Base-by-base conservation (phyloP, 2,329 filamentous ascomycete genomes). In the Boeremia exigua region DNA sequence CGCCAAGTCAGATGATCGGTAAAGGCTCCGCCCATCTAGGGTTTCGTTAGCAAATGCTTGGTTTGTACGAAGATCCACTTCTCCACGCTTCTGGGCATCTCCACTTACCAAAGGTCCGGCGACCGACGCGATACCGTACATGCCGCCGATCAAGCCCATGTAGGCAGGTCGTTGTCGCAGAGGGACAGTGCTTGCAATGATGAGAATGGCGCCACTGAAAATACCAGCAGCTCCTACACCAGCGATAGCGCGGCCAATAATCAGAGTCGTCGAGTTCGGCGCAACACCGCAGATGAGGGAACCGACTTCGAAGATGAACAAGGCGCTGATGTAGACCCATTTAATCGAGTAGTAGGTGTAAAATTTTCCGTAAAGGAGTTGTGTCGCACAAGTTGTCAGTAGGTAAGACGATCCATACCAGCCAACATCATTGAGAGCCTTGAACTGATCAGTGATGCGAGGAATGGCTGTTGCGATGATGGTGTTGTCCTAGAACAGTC, bases 141-240 rank as follows among this genome's bases (percentile, higher is more conserved):
- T 81, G 43, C 74, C 76, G 43, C 80, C 81, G 39, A 82, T 76
- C 14, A 82, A 19, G 2, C 80, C 80, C 59, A 78, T 81, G 60
- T 82, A 83, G 0, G 77, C 75, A 2, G 82, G 81, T 29, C 82
- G 76, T 54, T 78, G 74, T 27, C 67, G 65, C 10, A 82, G 72
- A 9, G 80, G 77, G 0, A 82, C 78, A 14, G 74, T 78, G 54
- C 71, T 75, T 15, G 76, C 72, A 19, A 82, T 72, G 58, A 81
- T 82, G 34, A 80, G 68, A 40, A 80, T 78, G 25, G 79, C 80
- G 39, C 81, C 82, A 19, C 69, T 72, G 63, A 80, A 82, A 56
- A 84, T 78, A 23, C 82, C 82, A 28, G 81, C 81, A 12, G 75
- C 75, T 4, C 81, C 82, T 0, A 83, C 63, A 49, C 82, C 82